Evolutionary conservation across 495 filamentous ascomycete genomes (phyloP), one percentile per base, ranked within the genome.

Genomic region (Symbiotaphrina buchneri): DNA sequence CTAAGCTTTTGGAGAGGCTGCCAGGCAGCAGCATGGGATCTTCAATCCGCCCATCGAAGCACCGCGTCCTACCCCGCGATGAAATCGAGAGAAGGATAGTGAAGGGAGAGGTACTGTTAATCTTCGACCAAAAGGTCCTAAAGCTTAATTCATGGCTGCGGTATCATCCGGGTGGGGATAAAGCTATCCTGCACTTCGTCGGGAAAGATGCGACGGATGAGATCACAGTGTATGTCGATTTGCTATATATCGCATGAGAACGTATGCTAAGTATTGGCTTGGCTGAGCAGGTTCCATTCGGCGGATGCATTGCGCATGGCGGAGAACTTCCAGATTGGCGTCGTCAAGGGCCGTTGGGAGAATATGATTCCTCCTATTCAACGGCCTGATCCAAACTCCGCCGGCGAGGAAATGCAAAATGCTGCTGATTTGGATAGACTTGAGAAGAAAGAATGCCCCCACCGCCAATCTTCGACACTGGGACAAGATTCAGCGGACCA

Each of bases 151-250:
- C 39, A 5, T 63, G 56, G 58, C 45, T 59, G 26, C 37, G 49
- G 32, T 47, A 44, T 21, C 58, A 63, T 39, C 58, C 58, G 0
- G 58, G 58, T 10, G 58, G 58, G 14, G 37, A 43, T 2, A 31
- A 59, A 18, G 51, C 53, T 1, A 54, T 63, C 26, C 34, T 52
- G 39, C 58, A 63, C 39, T 60, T 61, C 56, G 47, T 61, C 2
- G 58, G 58, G 20, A 51, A 47, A 41, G 58, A 63, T 47, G 56
- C 56, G 30, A 60, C 58, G 17, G 55, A 60, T 40, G 58, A 63
- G 45, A 59, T 63, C 30, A 55, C 51, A 16, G 32, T 25, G 31
- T 21, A 27, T n/a, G 37, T 36, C 36, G 32, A 41, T 30, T 21
- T 17, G 4, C 29, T 31, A 25, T 25, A 10, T 8, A 28, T 36